Evolutionary conservation across 2,329 filamentous ascomycete genomes (phyloP).

Genomic region (Pseudogymnoascus sp.): DNA sequence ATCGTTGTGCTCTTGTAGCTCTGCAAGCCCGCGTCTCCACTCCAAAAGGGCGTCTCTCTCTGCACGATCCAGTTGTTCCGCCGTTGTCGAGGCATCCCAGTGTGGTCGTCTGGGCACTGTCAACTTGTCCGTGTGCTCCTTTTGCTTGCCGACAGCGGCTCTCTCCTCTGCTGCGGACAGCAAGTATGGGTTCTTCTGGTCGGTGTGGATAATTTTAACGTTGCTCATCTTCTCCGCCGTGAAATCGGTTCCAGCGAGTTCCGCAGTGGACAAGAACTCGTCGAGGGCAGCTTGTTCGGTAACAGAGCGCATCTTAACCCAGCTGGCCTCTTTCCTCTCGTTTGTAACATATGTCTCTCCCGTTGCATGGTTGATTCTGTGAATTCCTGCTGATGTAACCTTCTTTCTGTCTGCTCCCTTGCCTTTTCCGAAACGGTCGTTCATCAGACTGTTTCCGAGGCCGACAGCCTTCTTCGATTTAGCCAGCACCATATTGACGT

Average conservation of each 20-base stretch:
- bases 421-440: conserved; percentile 92
- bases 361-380: conserved; percentile 66
- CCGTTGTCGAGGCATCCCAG: conserved; percentile 82
- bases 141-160: conserved; percentile 69
- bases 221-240: conserved; percentile 99
- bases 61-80: conserved; percentile 65
- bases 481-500: conserved; percentile 56
- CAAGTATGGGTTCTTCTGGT: conserved; percentile 92
- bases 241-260: conserved; percentile 96
- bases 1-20: conserved; percentile 89
- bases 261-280: conserved; percentile 91
- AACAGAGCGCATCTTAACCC: conserved; percentile 99
- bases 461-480: conserved; percentile 95
- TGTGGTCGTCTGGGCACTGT: conserved; percentile 83
- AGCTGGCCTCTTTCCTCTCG: conserved; percentile 79
- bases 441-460: conserved; percentile 96
- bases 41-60: conserved; percentile 76
- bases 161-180: conserved; percentile 79
- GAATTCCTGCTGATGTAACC: conserved; percentile 43
- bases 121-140: conserved; percentile 65
- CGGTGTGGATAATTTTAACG: conserved; percentile 95
- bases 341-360: conserved; percentile 91
- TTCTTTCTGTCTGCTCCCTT: conserved; percentile 79
- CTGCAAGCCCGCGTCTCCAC: conserved; percentile 84
- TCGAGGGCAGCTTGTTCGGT: conserved; percentile 95